Conservation (phyloP, 345 rosid species). For the Noccaea bulbosa region DNA sequence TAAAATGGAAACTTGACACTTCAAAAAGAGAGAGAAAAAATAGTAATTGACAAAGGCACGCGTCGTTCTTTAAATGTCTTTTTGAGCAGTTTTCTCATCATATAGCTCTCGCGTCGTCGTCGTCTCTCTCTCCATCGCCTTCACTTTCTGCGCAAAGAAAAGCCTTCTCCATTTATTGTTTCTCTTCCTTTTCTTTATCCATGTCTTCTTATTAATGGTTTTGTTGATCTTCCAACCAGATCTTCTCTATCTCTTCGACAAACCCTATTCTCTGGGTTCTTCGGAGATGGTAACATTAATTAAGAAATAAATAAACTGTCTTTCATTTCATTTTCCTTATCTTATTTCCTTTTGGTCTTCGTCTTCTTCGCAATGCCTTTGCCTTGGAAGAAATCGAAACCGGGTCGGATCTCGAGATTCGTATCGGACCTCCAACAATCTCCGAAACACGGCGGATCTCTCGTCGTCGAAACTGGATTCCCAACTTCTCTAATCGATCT, state of each 20-base stretch:
- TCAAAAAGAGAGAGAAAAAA: background rate
- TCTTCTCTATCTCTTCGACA: conserved; percentile 42
- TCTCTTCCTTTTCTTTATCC: conserved; percentile 4
- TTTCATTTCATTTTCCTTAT: background rate
- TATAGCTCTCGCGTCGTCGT: conserved; percentile 24
- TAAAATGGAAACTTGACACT: no score
- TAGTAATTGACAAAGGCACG: conserved; percentile 36
- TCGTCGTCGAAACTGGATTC: conserved; percentile 86
- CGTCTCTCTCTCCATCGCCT: background rate
- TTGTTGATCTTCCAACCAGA: conserved; percentile 23
- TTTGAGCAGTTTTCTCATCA: conserved; percentile 38
- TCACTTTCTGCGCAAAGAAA: conserved; percentile 39
- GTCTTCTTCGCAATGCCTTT: conserved; percentile 61
- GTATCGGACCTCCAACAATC: conserved; percentile 74
- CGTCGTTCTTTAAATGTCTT: conserved; percentile 38
- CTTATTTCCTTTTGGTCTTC: background rate
- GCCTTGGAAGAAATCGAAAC: conserved; percentile 72
- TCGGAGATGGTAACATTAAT: conserved; percentile 29
- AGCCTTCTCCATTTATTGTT: conserved; percentile 33
- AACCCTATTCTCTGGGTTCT: conserved; percentile 45
- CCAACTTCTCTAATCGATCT: conserved; percentile 89
- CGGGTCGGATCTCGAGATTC: conserved; percentile 60
- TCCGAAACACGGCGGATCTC: conserved; percentile 68
- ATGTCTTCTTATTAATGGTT: conserved; percentile 44
- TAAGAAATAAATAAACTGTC: background rate